Conservation (phyloP, 805 yeast species). For the Trichomonascus vanleenenianus region DNA sequence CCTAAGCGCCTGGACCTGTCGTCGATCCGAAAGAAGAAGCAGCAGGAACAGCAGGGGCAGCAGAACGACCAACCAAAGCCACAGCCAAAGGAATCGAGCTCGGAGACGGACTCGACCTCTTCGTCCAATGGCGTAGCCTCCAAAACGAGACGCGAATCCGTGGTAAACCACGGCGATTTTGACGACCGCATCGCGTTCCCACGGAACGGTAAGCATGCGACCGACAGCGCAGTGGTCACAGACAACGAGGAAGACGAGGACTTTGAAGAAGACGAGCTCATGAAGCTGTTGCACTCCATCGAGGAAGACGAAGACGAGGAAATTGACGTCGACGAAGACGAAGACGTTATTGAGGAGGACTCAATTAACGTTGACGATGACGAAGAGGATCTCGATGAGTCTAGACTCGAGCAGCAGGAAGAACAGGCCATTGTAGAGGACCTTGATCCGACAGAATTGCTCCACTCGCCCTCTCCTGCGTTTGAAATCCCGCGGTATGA, state of each 20-base stretch:
- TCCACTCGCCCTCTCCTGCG: conserved; percentile 13
- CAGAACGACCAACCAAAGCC: not conserved
- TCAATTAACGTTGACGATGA: conserved; percentile 35
- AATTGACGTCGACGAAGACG: conserved; percentile 39
- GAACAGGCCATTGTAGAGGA: conserved; percentile 33
- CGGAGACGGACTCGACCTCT: conserved; percentile 6
- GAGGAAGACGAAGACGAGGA: conserved; percentile 42
- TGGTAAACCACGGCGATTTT: conserved; percentile 27
- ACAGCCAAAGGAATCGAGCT: conserved; percentile 24
- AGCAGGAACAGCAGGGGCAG: not conserved
- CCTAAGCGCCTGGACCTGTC: conserved; percentile 18
- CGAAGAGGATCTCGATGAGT: conserved; percentile 13
- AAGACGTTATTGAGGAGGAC: conserved; percentile 28
- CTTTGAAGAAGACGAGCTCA: conserved; percentile 38
- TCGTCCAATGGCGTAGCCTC: not conserved
- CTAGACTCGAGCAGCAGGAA: conserved; percentile 26
- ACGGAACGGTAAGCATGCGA: conserved; percentile 56
- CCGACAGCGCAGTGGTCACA: conserved; percentile 31
- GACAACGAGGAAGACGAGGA: conserved; percentile 38
- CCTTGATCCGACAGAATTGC: conserved; percentile 18
- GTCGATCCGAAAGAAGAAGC: conserved; percentile 3
- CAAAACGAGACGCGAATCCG: not conserved
- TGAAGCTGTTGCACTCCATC: conserved; percentile 28
- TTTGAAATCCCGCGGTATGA: conserved; percentile 8
- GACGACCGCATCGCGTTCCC: conserved; percentile 31